Percentiles rank a stretch among this genome's conserved stretches.
phyloP scores from a whole-genome alignment of 257 asterid species.

The Cynanchum wilfordii region DNA sequence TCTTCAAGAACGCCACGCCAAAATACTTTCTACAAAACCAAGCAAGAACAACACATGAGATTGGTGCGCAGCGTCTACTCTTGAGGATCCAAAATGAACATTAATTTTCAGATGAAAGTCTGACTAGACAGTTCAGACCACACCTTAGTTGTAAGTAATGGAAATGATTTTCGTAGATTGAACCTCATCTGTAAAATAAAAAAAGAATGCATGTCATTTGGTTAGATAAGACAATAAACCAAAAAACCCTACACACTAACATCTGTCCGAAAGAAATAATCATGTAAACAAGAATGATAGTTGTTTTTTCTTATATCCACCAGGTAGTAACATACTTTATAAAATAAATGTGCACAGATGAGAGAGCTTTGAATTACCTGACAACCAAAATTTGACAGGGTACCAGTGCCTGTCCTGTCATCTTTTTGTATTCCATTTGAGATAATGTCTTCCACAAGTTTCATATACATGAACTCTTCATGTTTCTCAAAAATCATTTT shows the following conservation, averaged over 20 bases:
- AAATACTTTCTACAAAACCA: slow-evolving; percentile 57
- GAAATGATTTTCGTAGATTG: slow-evolving; percentile 89
- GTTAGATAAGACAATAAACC: background rate
- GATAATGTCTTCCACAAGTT: slow-evolving; percentile 78
- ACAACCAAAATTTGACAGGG: slow-evolving; percentile 87
- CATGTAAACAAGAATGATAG: background rate
- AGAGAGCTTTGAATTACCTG: slow-evolving; percentile 48
- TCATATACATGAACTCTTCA: slow-evolving; percentile 76
- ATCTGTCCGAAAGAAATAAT: background rate
- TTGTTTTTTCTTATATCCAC: background rate
- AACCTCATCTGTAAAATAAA: slow-evolving; percentile 59
- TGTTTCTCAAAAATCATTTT: slow-evolving; percentile 72
- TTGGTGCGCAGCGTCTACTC: background rate
- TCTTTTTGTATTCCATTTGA: slow-evolving; percentile 64
- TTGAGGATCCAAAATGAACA: background rate
- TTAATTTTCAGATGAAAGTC: background rate
- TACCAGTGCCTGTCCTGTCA: slow-evolving; percentile 93
- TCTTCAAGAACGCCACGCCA: slow-evolving; percentile 99
- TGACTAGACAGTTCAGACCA: background rate
- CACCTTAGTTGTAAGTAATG: slow-evolving; percentile 92
- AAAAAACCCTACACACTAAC: background rate
- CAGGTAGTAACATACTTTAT: background rate
- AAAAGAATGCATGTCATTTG: background rate
- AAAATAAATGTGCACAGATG: background rate
- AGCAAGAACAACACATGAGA: background rate